These are phyloP conservation scores for Fusarium sarcochroum DNA, from an alignment of 2,329 filamentous ascomycete genomes.

Conservation along the genomic window DNA sequence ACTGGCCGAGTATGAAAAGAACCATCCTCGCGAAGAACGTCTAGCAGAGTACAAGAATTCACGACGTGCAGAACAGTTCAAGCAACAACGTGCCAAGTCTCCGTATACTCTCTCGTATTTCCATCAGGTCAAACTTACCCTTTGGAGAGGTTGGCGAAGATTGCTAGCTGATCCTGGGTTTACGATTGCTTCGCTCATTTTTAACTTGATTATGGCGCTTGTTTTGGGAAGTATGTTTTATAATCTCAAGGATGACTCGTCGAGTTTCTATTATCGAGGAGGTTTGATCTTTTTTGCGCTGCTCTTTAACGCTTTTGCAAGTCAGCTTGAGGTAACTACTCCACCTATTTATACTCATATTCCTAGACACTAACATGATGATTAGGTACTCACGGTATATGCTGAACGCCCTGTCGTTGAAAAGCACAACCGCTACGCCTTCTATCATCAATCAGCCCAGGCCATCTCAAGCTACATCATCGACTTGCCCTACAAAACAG, in stretches of 20 bases:
- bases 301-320: slow-evolving; percentile 64
- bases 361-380: neutral
- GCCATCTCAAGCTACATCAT: slow-evolving; percentile 48
- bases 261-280: slow-evolving; percentile 62
- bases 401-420: slow-evolving; percentile 52
- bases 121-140: slow-evolving; percentile 61
- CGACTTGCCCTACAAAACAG: slow-evolving; percentile 46
- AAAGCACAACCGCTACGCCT: slow-evolving; percentile 54
- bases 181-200: slow-evolving; percentile 57
- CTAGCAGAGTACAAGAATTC: slow-evolving; percentile 43
- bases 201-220: slow-evolving; percentile 64
- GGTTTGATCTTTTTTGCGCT: slow-evolving; percentile 66
- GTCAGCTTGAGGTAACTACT: slow-evolving; percentile 50
- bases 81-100: slow-evolving; percentile 59
- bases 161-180: slow-evolving; percentile 58
- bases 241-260: slow-evolving; percentile 58
- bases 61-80: slow-evolving; percentile 44
- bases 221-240: slow-evolving; percentile 69
- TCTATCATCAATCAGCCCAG: slow-evolving; percentile 53
- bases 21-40: slow-evolving; percentile 39
- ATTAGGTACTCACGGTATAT: slow-evolving; percentile 49
- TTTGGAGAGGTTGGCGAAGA: slow-evolving; percentile 57
- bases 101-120: slow-evolving; percentile 63
- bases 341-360: accelerated
- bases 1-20: slow-evolving; percentile 48